Base-by-base conservation (phyloP, 2,329 filamentous ascomycete genomes). In the Colletotrichum tropicicola region DNA sequence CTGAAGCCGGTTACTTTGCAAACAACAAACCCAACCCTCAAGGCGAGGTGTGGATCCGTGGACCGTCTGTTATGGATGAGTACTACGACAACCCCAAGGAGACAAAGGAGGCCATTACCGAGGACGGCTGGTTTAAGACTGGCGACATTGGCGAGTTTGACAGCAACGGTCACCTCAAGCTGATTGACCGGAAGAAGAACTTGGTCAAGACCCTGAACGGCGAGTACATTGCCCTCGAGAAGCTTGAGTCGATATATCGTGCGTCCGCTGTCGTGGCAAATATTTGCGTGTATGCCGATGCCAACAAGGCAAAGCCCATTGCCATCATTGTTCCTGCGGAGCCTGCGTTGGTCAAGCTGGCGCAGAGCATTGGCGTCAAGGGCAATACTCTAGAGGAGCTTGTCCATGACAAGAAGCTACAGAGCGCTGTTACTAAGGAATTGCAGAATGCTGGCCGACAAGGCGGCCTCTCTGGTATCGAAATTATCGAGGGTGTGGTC, bases 181-280 rank as follows among this genome's bases (percentile, higher is more conserved):
- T 95, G 76, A 93, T 95, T 73, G 92, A 95, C 78, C 91, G 92
- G 75, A 94, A 94, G 89, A 95, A 95, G 88, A 95, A 95, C 79
- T 79, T 96, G 69, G 90, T 94, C 80, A 94, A 94, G 87, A 94
- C 91, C 3, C 83, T 91, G 60, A 91, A 92, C 71, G 91, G 91
- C 73, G 91, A 94, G 80, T 94, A 94, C 79, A 93, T 94, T 76
- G 92, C 91, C 3, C 83, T 94, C 10, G 91, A 94, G 84, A 94
- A 91, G 78, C 81, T 86, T 60, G 83, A 86, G 75, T 83, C 83
- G 17, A 75, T 85, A 65, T 85, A 85, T 76, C 83, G 85, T 21
- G 81, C 85, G 23, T 76, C 81, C 5, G 70, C 74, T 15, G 78
- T 87, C 8, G 85, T 87, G 10, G 82, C 78, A 67, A 87, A 87